Base-by-base conservation (phyloP, 1,284 basidiomycete species). In the Moniliella sp. region DNA sequence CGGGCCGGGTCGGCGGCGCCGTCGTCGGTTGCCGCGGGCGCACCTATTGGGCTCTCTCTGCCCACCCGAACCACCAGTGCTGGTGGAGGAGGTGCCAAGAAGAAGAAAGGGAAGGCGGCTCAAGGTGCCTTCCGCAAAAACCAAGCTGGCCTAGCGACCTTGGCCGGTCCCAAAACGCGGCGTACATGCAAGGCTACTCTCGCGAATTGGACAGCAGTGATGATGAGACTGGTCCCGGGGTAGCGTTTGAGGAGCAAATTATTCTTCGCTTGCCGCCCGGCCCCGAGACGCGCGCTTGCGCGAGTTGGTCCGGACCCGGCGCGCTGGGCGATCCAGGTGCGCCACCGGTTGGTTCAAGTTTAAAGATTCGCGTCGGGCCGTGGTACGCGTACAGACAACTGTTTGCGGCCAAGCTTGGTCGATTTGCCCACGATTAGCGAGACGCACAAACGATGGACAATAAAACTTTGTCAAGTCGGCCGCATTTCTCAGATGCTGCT, bases 241-340 rank as follows among this genome's bases (percentile, higher is more conserved):
- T 97, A 37, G 75, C 75, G 3, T 94, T 97, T 52, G 91, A 99
- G 63, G 91, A 99, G 63, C 88, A 97, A 55, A 91, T 97, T 57
- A 76, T 99, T 36, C 65, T 99, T 18, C 66, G 86, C 25, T 74
- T 97, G 67, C 83, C 83, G 0, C 73, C 75, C 3, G 79, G 78
- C 0, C 76, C 78, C 35, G 58, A 27, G 48, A 50, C 29, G 52
- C 56, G 32, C 42, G 42, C 30, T 42, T 62, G 27, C 39, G 50
- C 5, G 55, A 55, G 11, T 74, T 80, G 68, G 74, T 88, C 8
- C 69, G 72, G 31, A 66, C 73, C 28, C 72, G 60, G 1, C 46
- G 83, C n/a, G 40, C 78, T 83, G 46, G 68, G 82, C 17, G 64
- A 77, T 8, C 5, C 19, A 4, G 31, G 31, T 10, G 21, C 14